These are phyloP conservation scores for Kodamaea kaohsiungensis DNA, from an alignment of 805 yeast genomes.

Conservation along the genomic window DNA sequence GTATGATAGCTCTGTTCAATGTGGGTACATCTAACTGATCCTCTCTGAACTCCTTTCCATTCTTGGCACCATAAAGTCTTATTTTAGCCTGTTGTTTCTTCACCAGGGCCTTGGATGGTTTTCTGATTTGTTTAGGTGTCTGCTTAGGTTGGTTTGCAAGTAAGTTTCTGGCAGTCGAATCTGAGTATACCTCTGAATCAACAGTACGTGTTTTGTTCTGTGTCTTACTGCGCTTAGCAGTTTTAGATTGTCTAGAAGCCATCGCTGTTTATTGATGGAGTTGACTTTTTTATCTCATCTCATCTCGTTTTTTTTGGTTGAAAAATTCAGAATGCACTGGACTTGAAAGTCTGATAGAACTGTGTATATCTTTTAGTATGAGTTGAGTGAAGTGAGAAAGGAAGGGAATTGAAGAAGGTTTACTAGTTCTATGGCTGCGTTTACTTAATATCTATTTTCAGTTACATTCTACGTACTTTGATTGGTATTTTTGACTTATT, in stretches of 20 bases:
- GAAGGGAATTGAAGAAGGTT: no score
- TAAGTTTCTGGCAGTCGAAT: conserved; percentile 68
- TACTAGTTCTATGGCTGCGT: no score
- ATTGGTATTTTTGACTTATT: no score
- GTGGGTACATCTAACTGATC: conserved; percentile 78
- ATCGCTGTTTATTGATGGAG: conserved; percentile 22
- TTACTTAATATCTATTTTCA: no score
- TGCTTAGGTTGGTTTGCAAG: conserved; percentile 58
- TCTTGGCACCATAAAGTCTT: conserved; percentile 67
- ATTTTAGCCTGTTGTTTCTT: conserved; percentile 67
- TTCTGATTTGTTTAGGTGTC: conserved; percentile 57
- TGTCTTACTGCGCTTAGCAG: conserved; percentile 54
- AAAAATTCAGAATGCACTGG: not conserved
- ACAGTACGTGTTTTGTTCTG: conserved; percentile 58
- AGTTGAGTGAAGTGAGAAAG: not conserved
- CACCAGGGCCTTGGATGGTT: conserved; percentile 50
- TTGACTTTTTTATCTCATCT: conserved; percentile 6
- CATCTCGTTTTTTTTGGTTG: not conserved
- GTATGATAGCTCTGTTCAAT: conserved; percentile 78
- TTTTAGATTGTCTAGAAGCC: conserved; percentile 62
- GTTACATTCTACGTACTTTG: no score
- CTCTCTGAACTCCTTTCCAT: conserved; percentile 63
- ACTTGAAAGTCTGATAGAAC: not conserved
- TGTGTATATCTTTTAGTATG: not conserved
- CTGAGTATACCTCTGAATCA: conserved; percentile 66